Conservation (phyloP, 1,284 basidiomycete genomes). For the Laetiporus sulphureus region DNA sequence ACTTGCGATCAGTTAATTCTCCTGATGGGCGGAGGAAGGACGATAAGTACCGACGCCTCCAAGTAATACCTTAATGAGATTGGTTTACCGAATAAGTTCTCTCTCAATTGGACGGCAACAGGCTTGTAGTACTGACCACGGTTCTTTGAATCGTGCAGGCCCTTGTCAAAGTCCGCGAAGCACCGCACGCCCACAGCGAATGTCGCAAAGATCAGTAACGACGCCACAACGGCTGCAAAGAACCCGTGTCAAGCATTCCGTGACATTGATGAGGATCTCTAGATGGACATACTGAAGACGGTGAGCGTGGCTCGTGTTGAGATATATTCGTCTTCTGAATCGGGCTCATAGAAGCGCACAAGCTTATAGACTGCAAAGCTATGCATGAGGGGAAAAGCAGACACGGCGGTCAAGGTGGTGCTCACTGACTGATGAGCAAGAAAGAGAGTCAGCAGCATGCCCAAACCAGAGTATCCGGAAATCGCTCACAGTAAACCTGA, state of each 20-base stretch:
- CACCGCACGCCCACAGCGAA: conserved; percentile 72
- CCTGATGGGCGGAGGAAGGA: conserved; percentile 32
- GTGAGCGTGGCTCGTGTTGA: conserved; percentile 73
- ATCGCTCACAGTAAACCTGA: conserved; percentile 58
- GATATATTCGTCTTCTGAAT: conserved; percentile 44
- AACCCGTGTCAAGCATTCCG: neutral
- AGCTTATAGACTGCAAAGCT: conserved; percentile 64
- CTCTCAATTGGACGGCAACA: conserved; percentile 20
- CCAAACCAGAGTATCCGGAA: conserved; percentile 18
- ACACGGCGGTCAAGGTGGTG: too few species aligned
- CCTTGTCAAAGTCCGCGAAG: conserved; percentile 74
- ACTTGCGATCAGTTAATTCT: conserved; percentile 38
- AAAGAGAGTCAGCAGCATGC: conserved; percentile 8
- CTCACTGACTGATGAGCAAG: conserved; percentile 45
- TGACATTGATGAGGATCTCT: neutral
- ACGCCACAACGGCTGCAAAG: conserved; percentile 59
- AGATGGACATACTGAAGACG: conserved; percentile 62
- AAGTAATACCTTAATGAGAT: conserved; percentile 38
- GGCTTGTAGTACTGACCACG: conserved; percentile 54
- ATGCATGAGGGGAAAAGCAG: neutral
- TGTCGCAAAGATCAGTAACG: conserved; percentile 63
- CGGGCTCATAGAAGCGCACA: conserved; percentile 66
- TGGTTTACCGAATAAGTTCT: conserved; percentile 24
- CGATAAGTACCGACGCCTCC: conserved; percentile 38
- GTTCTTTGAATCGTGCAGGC: conserved; percentile 61